Evolutionary conservation across 2,329 filamentous ascomycete genomes (phyloP), one percentile per base, ranked within the genome.

Genomic region (Penicillium glabrum): DNA sequence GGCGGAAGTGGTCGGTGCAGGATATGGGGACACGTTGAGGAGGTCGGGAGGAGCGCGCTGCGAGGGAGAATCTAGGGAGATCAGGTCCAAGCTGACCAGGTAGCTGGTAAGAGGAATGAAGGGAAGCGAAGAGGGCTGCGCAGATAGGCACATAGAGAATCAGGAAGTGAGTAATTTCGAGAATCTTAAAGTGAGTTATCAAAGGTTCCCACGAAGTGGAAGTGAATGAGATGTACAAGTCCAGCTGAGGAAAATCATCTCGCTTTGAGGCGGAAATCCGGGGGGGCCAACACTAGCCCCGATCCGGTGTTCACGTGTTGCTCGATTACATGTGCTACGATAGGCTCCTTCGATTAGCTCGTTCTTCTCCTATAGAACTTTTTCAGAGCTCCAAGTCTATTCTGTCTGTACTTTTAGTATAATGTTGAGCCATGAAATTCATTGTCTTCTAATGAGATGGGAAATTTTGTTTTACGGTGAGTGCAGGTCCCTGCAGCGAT

Each of bases 81-180:
- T 54, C 27, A 46, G 60, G 57, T 58, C 55, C 46, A 57, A 37
- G 61, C 61, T 58, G 66, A 57, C 63, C 61, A 65, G 61, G 61
- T 39, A 68, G 68, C 68, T 69, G 68, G 67, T 61, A 55, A 62
- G 53, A 64, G 64, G 62, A 61, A 63, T 70, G 58, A 64, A 66
- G 58, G 65, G 62, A 46, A 62, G 57, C 54, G 63, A 67, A 50
- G 51, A 46, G 53, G 67, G 26, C 24, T 57, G 62, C 65, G 65
- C 68, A 74, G 69, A 69, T 60, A 65, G 64, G 70, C 60, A 71
- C 72, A 75, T 75, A 72, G 69, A 75, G 73, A 62, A 69, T 6
- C n/a, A 35, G 49, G 16, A 39, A 14, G 14, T 26, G 23, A n/a
- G n/a, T 46, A 21, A 24, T n/a, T 41, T 26, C 23, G 23, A 41